Conservation (phyloP, 2,329 filamentous ascomycete species). For the Phialemoniopsis sp. region DNA sequence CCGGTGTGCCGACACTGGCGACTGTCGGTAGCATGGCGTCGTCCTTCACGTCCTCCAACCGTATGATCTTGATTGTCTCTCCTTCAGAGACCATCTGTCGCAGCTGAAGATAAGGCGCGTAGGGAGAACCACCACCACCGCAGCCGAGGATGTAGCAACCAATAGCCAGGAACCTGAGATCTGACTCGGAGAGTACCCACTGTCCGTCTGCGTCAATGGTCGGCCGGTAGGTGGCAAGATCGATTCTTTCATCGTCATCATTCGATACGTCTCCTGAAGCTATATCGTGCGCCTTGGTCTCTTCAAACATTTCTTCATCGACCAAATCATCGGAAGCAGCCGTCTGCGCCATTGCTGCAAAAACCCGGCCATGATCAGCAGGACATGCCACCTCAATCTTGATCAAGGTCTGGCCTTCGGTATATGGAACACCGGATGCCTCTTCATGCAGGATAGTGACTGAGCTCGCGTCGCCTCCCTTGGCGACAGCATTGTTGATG, state of each 20-base stretch:
- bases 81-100: conserved; percentile 12
- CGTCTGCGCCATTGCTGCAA: too few relatives aligned
- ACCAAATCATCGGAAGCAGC: neutral
- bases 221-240: conserved; percentile 4
- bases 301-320: neutral
- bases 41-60: conserved; percentile 12
- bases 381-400: conserved; percentile 10
- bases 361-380: too few relatives aligned
- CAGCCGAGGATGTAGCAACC: conserved; percentile 18
- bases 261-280: neutral
- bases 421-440: conserved; percentile 14
- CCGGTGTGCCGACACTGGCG: conserved; percentile 13
- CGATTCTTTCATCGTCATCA: neutral
- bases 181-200: conserved; percentile 14
- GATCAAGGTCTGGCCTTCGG: conserved; percentile 8
- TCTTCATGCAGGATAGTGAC: conserved; percentile 14
- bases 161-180: conserved; percentile 15
- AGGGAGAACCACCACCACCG: conserved; percentile 14
- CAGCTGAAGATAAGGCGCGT: conserved; percentile 13
- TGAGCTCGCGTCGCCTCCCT: neutral
- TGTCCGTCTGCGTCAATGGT: conserved; percentile 5
- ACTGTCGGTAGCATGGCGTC: conserved; percentile 14
- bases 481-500: conserved; percentile 10
- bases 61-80: conserved; percentile 12
- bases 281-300: neutral